A percentile compares a stretch with the other conserved stretches of the same genome.
Conservation (phyloP, 805 yeast species). For the Starmerella kuoi region DNA sequence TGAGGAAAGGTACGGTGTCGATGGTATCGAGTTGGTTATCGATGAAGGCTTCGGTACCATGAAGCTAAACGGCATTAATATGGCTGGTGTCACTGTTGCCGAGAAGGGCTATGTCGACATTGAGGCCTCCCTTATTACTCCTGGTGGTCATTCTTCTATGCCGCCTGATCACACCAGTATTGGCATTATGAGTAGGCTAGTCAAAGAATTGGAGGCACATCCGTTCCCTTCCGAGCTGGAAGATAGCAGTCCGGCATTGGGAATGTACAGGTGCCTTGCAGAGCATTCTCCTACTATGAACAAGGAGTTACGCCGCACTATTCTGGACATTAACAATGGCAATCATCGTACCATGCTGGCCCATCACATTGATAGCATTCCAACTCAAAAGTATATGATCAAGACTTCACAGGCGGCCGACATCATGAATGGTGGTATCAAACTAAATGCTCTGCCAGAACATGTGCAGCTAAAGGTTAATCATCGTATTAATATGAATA, state of each 20-base stretch:
- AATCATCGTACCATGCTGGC: constrained; percentile 14
- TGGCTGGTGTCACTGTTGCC: constrained; percentile 46
- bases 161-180: constrained; percentile 77
- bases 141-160: constrained; percentile 69
- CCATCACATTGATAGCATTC: constrained; percentile 14
- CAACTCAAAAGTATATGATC: constrained; percentile 32
- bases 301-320: constrained; percentile 14
- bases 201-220: constrained; percentile 43
- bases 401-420: constrained; percentile 60
- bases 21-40: constrained; percentile 51
- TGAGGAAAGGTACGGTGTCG: constrained; percentile 43
- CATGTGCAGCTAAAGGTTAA: constrained; percentile 42
- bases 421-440: constrained; percentile 58
- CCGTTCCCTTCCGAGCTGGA: constrained; percentile 44
- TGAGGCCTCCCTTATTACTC: constrained; percentile 40
- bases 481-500: constrained; percentile 52
- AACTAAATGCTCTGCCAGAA: constrained; percentile 69
- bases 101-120: constrained; percentile 52
- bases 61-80: constrained; percentile 35
- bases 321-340: constrained; percentile 16
- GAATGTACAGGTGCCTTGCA: constrained; percentile 51
- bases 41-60: constrained; percentile 55
- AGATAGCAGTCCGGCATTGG: constrained; percentile 47
- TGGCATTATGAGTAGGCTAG: constrained; percentile 56
- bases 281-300: constrained; percentile 22